Conservation (phyloP, 371 early-diverging fungal genomes). For the Dinochytrium kinnereticum region DNA sequence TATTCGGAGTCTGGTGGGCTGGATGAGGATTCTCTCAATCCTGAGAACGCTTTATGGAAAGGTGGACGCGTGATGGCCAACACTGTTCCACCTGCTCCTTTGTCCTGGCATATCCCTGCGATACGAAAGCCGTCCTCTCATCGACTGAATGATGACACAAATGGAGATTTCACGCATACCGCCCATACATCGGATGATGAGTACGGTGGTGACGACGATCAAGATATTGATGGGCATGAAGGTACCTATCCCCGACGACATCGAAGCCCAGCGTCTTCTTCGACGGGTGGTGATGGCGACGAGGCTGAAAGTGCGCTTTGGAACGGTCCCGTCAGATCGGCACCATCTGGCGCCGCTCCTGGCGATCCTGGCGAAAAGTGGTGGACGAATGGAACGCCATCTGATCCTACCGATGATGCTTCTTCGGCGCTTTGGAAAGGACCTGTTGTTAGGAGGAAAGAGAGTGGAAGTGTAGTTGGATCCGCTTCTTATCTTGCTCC, state of each 20-base stretch:
- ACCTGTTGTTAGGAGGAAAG: neutral
- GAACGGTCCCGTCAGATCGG: slow-evolving; percentile 12
- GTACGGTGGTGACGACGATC: neutral
- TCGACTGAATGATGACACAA: no score
- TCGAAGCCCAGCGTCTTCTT: neutral
- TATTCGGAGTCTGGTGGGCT: no score
- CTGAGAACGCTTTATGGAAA: neutral
- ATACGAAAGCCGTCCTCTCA: no score
- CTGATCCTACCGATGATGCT: neutral
- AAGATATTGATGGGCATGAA: neutral
- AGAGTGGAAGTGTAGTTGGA: slow-evolving; percentile 1
- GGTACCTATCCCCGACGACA: no score
- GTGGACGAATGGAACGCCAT: neutral
- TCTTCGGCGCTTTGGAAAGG: slow-evolving; percentile 14
- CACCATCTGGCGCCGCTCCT: neutral
- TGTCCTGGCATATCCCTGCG: neutral
- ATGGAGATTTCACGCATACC: no score
- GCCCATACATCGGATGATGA: no score
- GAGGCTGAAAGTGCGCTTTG: slow-evolving; percentile 16
- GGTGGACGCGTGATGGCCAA: neutral
- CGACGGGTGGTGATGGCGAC: neutral
- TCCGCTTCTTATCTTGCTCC: neutral
- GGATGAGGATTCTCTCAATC: no score
- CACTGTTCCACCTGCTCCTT: neutral
- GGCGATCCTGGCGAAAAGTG: neutral